These are phyloP conservation scores for Lentithecium fluviatile DNA, from an alignment of 495 filamentous ascomycete species.

Conservation along the genomic window DNA sequence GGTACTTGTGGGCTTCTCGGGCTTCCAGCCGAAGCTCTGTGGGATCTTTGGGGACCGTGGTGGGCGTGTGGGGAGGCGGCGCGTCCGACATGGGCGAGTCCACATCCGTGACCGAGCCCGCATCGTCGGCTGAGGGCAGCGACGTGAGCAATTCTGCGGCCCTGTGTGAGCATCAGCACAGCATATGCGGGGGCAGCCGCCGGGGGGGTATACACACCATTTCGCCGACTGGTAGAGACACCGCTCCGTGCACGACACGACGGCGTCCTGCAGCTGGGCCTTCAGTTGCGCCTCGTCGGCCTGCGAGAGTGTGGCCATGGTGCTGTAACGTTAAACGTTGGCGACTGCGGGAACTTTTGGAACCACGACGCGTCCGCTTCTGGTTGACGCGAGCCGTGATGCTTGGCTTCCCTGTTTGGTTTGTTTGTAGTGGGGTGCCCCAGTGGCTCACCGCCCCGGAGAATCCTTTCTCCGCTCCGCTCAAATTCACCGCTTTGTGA, in stretches of 20 bases:
- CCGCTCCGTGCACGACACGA: conserved; percentile 86
- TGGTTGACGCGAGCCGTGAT: not conserved
- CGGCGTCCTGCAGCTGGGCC: conserved; percentile 73
- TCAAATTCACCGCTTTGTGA: not conserved
- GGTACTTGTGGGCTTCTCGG: conserved; percentile 74
- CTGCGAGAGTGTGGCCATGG: conserved; percentile 26
- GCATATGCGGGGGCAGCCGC: too few relatives aligned
- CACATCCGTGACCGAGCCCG: conserved; percentile 53
- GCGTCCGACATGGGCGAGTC: conserved; percentile 59
- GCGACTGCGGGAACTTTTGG: too few relatives aligned
- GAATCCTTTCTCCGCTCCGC: not conserved
- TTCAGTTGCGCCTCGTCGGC: conserved; percentile 50
- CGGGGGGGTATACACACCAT: conserved; percentile 64
- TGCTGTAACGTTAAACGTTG: not conserved
- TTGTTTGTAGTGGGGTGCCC: too few relatives aligned
- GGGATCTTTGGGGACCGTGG: conserved; percentile 49
- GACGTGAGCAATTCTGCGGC: conserved; percentile 91
- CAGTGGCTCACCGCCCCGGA: too few relatives aligned
- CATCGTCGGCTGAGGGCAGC: conserved; percentile 52
- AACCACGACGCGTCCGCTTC: too few relatives aligned
- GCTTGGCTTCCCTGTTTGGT: not conserved
- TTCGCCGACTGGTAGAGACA: conserved; percentile 96
- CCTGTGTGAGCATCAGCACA: conserved; percentile 53
- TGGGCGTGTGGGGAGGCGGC: conserved; percentile 37
- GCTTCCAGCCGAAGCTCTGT: conserved; percentile 76